A percentile compares a stretch with the other conserved stretches of the same genome.
Conservation (phyloP, 768 basidiomycete species). For the Lentinula aciculospora region DNA sequence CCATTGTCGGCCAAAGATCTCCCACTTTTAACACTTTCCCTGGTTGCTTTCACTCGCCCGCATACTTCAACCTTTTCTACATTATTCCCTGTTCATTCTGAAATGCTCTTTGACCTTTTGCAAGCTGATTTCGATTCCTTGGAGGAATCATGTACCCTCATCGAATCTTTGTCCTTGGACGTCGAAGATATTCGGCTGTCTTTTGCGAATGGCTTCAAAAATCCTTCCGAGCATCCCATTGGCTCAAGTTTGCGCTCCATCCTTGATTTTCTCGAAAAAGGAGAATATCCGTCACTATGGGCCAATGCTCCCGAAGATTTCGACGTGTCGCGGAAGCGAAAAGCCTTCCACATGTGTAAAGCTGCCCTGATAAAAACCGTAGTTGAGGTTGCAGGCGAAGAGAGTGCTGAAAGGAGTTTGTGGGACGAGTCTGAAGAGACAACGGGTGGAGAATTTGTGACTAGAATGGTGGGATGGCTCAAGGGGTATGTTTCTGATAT, state of each 20-base stretch:
- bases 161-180: conserved; percentile 76
- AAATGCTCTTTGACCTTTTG: conserved; percentile 30
- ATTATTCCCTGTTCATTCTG: conserved; percentile 26
- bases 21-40: conserved; percentile 53
- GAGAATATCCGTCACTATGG: conserved; percentile 67
- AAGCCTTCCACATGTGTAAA: conserved; percentile 77
- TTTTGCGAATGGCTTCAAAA: conserved; percentile 60
- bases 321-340: conserved; percentile 56
- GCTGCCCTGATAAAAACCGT: conserved; percentile 81
- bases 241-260: conserved; percentile 57
- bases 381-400: conserved; percentile 81
- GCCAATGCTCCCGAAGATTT: conserved; percentile 37
- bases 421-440: conserved; percentile 56
- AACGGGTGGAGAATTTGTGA: conserved; percentile 70
- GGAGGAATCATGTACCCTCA: conserved; percentile 67
- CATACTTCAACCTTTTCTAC: conserved; percentile 30
- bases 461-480: conserved; percentile 73
- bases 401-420: conserved; percentile 70
- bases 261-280: conserved; percentile 70
- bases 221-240: conserved; percentile 50
- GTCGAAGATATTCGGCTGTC: conserved; percentile 70
- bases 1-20: conserved; percentile 60
- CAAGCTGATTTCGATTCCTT: conserved; percentile 67
- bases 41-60: conserved; percentile 59
- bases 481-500: conserved; percentile 43